Percentiles rank a stretch among this genome's conserved stretches.
Conservation (phyloP, 805 yeast species). For the Saturnispora hagleri region DNA sequence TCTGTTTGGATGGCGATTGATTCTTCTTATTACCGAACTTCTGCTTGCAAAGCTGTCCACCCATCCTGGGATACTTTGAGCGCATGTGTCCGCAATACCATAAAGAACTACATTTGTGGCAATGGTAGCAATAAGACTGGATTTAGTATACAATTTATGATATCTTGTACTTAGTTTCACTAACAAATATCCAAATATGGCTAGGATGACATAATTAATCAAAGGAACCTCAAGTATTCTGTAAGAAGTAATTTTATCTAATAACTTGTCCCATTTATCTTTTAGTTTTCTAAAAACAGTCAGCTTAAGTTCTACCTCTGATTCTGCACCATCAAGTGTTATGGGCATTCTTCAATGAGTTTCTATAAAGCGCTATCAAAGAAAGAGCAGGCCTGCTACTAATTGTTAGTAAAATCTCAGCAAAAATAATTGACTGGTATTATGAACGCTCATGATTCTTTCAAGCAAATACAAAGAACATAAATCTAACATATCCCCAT, state of each 20-base stretch:
- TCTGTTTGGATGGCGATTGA: background rate
- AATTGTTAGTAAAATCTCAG: too few species aligned
- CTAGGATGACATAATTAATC: constrained; percentile 45
- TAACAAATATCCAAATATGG: constrained; percentile 40
- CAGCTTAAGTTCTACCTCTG: background rate
- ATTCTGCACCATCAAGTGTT: background rate
- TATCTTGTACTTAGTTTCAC: constrained; percentile 48
- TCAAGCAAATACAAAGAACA: background rate
- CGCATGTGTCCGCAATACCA: constrained; percentile 87
- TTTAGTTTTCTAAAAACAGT: background rate
- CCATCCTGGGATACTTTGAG: constrained; percentile 54
- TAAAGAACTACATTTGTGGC: constrained; percentile 71
- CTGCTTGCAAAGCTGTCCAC: constrained; percentile 7
- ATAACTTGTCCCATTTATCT: background rate
- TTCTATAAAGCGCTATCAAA: background rate
- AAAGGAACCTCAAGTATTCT: constrained; percentile 42
- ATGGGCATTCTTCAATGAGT: background rate
- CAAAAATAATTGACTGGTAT: background rate
- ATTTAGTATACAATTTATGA: constrained; percentile 49
- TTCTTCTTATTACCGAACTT: background rate
- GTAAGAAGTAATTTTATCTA: constrained; percentile 11
- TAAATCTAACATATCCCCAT: too few species aligned
- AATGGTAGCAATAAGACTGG: constrained; percentile 68
- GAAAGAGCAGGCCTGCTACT: background rate
- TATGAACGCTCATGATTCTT: background rate